Conservation (phyloP, 345 rosid genomes). For the Boechera divaricarpa region DNA sequence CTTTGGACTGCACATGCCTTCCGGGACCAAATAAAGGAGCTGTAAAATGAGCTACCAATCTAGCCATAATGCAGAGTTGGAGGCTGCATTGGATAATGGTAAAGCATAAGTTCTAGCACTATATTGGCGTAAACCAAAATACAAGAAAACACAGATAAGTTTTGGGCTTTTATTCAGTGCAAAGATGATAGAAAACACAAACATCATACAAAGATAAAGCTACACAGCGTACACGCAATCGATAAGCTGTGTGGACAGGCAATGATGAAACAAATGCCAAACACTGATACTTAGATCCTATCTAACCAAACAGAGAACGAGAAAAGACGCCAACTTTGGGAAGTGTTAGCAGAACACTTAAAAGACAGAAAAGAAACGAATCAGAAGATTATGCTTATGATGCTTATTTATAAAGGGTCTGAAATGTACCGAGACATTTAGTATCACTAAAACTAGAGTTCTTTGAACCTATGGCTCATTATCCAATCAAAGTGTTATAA, state of each 20-base stretch:
- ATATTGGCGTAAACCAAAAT: background rate
- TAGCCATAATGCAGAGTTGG: conserved; percentile 58
- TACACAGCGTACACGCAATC: background rate
- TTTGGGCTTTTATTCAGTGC: background rate
- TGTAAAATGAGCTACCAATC: conserved; percentile 64
- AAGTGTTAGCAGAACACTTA: background rate
- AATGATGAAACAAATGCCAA: background rate
- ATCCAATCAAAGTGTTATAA: no score
- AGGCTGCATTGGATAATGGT: conserved; percentile 51
- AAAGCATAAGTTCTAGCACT: conserved; percentile 17
- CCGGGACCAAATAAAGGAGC: conserved; percentile 49
- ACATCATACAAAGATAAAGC: conserved; percentile 5
- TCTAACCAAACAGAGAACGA: background rate
- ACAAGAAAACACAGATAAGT: conserved; percentile 8
- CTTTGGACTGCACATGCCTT: conserved; percentile 51
- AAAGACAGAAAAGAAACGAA: background rate
- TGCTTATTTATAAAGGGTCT: no score
- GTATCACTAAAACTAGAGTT: no score
- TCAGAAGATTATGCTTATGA: no score
- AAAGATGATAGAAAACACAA: background rate
- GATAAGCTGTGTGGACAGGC: background rate
- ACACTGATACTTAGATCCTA: background rate
- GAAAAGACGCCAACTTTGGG: background rate
- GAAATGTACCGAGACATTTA: no score
- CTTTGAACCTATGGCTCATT: no score